Percentiles rank a stretch among this genome's conserved stretches.
Evolutionary conservation across 2,329 filamentous ascomycete genomes (phyloP).

Genomic region (Paradendryphiella salina): DNA sequence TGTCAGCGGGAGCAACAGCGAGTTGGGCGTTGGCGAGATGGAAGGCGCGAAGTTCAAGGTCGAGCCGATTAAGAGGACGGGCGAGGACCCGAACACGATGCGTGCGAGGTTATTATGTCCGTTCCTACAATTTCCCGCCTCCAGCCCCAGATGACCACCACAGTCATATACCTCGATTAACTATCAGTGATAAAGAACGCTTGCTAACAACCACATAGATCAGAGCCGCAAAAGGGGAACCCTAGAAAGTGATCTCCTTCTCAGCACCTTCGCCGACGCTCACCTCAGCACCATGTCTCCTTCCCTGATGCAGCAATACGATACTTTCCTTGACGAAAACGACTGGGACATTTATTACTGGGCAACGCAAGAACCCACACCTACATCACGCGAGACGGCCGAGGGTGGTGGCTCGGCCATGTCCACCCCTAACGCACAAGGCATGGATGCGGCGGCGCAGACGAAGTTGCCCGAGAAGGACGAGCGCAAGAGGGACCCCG

Average conservation of each 20-base stretch:
- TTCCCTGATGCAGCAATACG: slow-evolving; percentile 78
- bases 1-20: slow-evolving; percentile 33
- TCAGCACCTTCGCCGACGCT: slow-evolving; percentile 88
- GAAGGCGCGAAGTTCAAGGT: slow-evolving; percentile 70
- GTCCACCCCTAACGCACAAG: slow-evolving; percentile 52
- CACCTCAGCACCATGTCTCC: slow-evolving; percentile 75
- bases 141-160: not conserved
- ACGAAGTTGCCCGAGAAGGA: slow-evolving; percentile 51
- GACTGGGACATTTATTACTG: slow-evolving; percentile 99
- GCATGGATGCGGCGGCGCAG: slow-evolving; percentile 49
- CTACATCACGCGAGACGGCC: slow-evolving; percentile 60
- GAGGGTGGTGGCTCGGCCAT: slow-evolving; percentile 55
- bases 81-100: slow-evolving; percentile 84
- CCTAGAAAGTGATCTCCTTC: slow-evolving; percentile 91
- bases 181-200: not conserved
- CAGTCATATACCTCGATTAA: not conserved
- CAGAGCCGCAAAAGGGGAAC: slow-evolving; percentile 96
- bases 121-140: slow-evolving; percentile 34
- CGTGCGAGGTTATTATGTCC: slow-evolving; percentile 79
- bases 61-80: slow-evolving; percentile 81
- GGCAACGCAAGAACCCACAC: slow-evolving; percentile 80
- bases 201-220: slow-evolving; percentile 59
- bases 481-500: slow-evolving; percentile 56
- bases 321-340: slow-evolving; percentile 94
- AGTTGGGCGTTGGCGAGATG: slow-evolving; percentile 40